Conservation (phyloP, 2,329 filamentous ascomycete genomes). For the Xylaria sp. region DNA sequence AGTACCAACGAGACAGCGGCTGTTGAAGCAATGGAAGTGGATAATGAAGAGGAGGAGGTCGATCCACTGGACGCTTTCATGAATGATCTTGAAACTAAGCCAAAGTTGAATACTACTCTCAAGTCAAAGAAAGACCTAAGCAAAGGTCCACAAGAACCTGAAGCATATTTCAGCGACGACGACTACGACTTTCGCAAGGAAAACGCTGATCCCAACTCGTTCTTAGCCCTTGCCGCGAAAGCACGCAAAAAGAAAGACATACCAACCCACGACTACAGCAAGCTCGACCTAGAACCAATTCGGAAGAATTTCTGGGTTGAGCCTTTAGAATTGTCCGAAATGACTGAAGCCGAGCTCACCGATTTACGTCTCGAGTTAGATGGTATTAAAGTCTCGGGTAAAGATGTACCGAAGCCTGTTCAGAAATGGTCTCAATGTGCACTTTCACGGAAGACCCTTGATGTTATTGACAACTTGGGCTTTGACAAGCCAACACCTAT, state of each 20-base stretch:
- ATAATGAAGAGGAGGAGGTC: constrained; percentile 75
- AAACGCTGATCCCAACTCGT: constrained; percentile 58
- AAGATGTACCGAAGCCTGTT: constrained; percentile 90
- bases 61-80: constrained; percentile 99
- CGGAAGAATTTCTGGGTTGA: constrained; percentile 96
- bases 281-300: constrained; percentile 85
- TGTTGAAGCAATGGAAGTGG: constrained; percentile 66
- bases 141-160: constrained; percentile 72
- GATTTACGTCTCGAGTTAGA: constrained; percentile 88
- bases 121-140: constrained; percentile 54
- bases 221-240: constrained; percentile 67
- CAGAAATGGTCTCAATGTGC: constrained; percentile 98
- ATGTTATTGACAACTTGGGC: constrained; percentile 82
- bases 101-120: constrained; percentile 36
- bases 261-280: constrained; percentile 85
- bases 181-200: constrained; percentile 69
- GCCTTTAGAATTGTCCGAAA: constrained; percentile 80
- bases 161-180: constrained; percentile 90
- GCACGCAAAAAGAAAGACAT: constrained; percentile 92
- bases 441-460: constrained; percentile 84
- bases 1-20: constrained; percentile 38
- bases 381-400: constrained; percentile 91
- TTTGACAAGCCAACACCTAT: constrained; percentile 93
- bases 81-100: constrained; percentile 70
- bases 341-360: constrained; percentile 85